Evolutionary conservation across 176 grass and related monocot genomes (phyloP).

Genomic region (Luzula sylvatica): DNA sequence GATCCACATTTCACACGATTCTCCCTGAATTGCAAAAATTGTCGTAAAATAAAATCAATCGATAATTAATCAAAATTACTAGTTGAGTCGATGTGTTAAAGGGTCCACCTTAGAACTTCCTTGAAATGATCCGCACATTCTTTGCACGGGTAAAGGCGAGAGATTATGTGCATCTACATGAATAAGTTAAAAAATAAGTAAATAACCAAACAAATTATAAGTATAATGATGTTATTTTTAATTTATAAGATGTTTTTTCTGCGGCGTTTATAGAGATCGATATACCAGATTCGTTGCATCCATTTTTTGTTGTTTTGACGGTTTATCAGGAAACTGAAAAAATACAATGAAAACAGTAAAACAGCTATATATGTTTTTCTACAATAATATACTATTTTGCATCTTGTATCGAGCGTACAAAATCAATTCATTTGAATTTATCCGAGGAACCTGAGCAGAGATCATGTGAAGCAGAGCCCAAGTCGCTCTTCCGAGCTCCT

Average conservation of each 20-base stretch:
- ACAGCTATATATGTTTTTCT: background rate
- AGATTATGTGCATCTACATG: constrained; percentile 11
- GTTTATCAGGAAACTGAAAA: constrained; percentile 13
- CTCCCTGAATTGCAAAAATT: background rate
- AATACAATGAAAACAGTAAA: background rate
- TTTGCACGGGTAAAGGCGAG: constrained; percentile 18
- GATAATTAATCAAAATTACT: too few relatives aligned
- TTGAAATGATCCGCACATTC: constrained; percentile 20
- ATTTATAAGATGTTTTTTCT: background rate
- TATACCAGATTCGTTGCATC: constrained; percentile 8
- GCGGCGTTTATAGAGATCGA: background rate
- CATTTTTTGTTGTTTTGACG: background rate
- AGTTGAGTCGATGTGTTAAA: too few relatives aligned
- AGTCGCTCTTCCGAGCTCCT: constrained; percentile 1
- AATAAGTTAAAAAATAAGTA: background rate
- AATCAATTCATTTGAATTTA: too few relatives aligned
- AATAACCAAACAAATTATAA: background rate
- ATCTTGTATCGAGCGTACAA: too few relatives aligned
- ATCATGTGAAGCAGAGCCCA: constrained; percentile 8
- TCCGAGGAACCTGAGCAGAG: background rate
- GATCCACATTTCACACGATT: constrained; percentile 8
- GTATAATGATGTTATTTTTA: background rate
- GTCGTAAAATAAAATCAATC: background rate
- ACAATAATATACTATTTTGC: background rate
- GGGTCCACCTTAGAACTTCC: constrained; percentile 5